Evolutionary conservation across 2,329 filamentous ascomycete species (phyloP).

Genomic region (Aureobasidium sp.): DNA sequence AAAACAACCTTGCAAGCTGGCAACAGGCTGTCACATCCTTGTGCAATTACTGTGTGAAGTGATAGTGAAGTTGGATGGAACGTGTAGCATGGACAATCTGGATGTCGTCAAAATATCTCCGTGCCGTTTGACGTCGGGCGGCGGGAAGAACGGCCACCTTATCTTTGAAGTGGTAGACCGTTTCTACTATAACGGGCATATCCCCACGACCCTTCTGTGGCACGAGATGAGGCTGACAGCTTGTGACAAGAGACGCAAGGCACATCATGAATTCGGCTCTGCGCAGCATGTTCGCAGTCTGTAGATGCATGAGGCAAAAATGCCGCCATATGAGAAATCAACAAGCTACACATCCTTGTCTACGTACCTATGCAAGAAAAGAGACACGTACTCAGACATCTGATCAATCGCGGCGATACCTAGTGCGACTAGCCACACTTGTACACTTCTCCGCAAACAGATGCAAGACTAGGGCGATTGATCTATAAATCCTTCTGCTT

Average conservation of each 20-base stretch:
- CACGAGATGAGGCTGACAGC: not conserved
- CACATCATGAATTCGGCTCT: not conserved
- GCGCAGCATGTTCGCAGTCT: not conserved
- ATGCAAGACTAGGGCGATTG: not conserved
- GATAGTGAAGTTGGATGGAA: not conserved
- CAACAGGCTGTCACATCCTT: not conserved
- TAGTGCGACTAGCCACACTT: not conserved
- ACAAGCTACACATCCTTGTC: not conserved
- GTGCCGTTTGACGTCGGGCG: constrained; percentile 2
- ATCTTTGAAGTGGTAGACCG: not conserved
- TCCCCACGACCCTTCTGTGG: not conserved
- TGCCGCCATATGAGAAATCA: not conserved
- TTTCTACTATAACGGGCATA: not conserved
- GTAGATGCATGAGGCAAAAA: not conserved
- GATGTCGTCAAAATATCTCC: not conserved
- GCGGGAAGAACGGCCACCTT: constrained; percentile 6
- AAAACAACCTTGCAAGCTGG: not conserved
- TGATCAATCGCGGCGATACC: not conserved
- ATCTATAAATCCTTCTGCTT: not conserved
- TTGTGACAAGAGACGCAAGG: not conserved
- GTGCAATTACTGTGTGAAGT: not conserved
- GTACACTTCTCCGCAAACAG: not conserved
- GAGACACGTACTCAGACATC: not conserved
- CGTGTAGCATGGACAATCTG: not conserved
- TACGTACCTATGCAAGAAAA: not conserved